phyloP scores from a whole-genome alignment of 257 asterid species.

The Penstemon davidsonii region DNA sequence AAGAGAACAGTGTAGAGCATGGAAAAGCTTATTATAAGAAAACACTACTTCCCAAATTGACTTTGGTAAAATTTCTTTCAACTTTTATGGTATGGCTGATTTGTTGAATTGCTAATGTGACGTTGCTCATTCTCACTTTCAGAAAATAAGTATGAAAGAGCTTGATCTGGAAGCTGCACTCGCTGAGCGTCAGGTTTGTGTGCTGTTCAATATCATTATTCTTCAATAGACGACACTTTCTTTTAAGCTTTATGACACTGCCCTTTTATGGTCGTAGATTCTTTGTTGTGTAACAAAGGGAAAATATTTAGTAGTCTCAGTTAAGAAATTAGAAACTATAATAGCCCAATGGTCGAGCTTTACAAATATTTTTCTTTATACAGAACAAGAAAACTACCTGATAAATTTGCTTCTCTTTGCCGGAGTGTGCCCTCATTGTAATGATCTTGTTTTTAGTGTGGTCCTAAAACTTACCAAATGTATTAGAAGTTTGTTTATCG shows the following conservation, averaged over 20 bases:
- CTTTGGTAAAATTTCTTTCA: constrained; percentile 50
- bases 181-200: constrained; percentile 93
- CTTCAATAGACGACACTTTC: not conserved
- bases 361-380: not conserved
- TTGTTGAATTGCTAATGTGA: constrained; percentile 31
- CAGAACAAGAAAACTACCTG: not conserved
- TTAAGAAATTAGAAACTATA: not conserved
- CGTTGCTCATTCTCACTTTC: constrained; percentile 31
- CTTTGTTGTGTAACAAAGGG: not conserved
- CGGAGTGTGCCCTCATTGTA: not conserved
- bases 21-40: constrained; percentile 78
- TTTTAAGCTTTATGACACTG: no score
- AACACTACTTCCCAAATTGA: constrained; percentile 53
- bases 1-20: constrained; percentile 58
- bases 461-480: constrained; percentile 4
- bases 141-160: constrained; percentile 82
- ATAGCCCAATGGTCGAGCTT: not conserved
- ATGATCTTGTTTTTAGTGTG: not conserved
- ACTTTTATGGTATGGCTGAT: constrained; percentile 7
- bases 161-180: constrained; percentile 89
- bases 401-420: not conserved
- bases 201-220: constrained; percentile 14
- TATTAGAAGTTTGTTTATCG: not conserved
- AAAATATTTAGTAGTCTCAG: constrained; percentile 1
- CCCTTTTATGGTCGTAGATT: not conserved